These are phyloP conservation scores for Fusarium sp. DNA, from an alignment of 2,329 filamentous ascomycete genomes.

Conservation along the genomic window DNA sequence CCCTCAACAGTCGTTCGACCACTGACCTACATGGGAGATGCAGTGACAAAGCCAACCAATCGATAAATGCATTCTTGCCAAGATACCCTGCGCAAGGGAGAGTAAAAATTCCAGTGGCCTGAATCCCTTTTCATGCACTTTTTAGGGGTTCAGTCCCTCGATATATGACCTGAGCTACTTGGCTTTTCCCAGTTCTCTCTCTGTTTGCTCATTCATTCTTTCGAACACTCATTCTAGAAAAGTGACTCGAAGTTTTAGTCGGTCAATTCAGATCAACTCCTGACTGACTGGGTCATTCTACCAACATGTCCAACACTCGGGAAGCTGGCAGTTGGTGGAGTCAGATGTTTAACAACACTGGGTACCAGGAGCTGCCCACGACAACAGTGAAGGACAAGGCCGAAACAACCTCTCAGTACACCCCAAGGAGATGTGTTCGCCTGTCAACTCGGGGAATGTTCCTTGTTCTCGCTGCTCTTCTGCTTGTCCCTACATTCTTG, in stretches of 20 bases:
- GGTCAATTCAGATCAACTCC: conserved; percentile 7
- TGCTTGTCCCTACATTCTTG: conserved; percentile 16
- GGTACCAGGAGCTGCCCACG: conserved; percentile 23
- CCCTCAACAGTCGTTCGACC: background rate
- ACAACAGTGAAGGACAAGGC: conserved; percentile 19
- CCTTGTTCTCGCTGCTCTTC: conserved; percentile 5
- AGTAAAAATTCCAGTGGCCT: conserved; percentile 24
- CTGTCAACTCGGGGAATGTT: conserved; percentile 4
- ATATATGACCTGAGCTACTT: conserved; percentile 12
- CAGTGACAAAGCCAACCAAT: background rate
- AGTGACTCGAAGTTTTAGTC: background rate
- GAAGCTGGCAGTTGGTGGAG: conserved; percentile 16
- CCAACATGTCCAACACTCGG: background rate
- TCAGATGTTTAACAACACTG: conserved; percentile 19
- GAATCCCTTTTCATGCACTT: conserved; percentile 8
- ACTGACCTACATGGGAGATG: background rate
- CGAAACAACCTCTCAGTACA: conserved; percentile 1
- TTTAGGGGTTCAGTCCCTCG: background rate
- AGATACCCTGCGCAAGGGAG: conserved; percentile 8
- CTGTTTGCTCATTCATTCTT: conserved; percentile 5
- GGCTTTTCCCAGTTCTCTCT: background rate
- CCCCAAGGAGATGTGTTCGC: conserved; percentile 12
- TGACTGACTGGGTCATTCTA: background rate
- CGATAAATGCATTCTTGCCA: background rate
- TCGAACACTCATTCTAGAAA: conserved; percentile 3